Evolutionary conservation across 2,329 filamentous ascomycete genomes (phyloP).

Genomic region (Cladosporium sp.): DNA sequence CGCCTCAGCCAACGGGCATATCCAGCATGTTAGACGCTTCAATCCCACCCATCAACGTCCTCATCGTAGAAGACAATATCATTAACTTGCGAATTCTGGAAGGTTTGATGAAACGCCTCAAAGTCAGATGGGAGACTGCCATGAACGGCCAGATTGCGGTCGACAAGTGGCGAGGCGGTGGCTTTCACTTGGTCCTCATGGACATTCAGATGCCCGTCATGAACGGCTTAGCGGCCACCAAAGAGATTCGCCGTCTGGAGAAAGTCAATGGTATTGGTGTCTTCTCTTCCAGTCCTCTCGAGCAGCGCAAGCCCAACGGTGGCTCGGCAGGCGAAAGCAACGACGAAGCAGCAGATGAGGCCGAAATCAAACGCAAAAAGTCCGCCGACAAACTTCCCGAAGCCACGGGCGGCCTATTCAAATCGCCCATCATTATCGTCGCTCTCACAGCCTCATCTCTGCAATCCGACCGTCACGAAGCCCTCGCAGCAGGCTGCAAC

Average conservation of each 20-base stretch:
- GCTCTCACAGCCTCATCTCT: slow-evolving; percentile 90
- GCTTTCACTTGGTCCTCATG: slow-evolving; percentile 96
- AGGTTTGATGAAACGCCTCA: slow-evolving; percentile 91
- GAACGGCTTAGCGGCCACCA: slow-evolving; percentile 90
- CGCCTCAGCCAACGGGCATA: neutral
- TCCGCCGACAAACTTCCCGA: slow-evolving; percentile 61
- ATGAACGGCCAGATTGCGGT: slow-evolving; percentile 93
- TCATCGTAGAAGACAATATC: slow-evolving; percentile 98
- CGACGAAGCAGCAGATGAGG: neutral
- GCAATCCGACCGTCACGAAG: slow-evolving; percentile 93
- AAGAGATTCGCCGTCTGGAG: slow-evolving; percentile 87
- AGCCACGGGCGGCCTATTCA: slow-evolving; percentile 59
- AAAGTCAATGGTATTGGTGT: slow-evolving; percentile 89
- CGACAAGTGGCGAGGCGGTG: slow-evolving; percentile 84
- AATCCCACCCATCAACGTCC: slow-evolving; percentile 91
- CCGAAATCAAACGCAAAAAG: slow-evolving; percentile 4
- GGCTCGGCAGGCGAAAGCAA: neutral
- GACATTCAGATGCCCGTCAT: slow-evolving; percentile 97
- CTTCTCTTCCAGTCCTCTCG: slow-evolving; percentile 57
- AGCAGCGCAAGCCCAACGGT: slow-evolving; percentile 13
- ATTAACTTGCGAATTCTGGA: slow-evolving; percentile 94
- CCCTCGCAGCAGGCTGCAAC: slow-evolving; percentile 91
- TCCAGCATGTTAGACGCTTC: slow-evolving; percentile 64
- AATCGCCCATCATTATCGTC: slow-evolving; percentile 96
- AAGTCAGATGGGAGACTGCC: slow-evolving; percentile 95